Percentiles rank a stretch among this genome's conserved stretches.
These are phyloP conservation scores for Termitomyces sp. DNA, from an alignment of 768 basidiomycete species.

Conservation along the genomic window DNA sequence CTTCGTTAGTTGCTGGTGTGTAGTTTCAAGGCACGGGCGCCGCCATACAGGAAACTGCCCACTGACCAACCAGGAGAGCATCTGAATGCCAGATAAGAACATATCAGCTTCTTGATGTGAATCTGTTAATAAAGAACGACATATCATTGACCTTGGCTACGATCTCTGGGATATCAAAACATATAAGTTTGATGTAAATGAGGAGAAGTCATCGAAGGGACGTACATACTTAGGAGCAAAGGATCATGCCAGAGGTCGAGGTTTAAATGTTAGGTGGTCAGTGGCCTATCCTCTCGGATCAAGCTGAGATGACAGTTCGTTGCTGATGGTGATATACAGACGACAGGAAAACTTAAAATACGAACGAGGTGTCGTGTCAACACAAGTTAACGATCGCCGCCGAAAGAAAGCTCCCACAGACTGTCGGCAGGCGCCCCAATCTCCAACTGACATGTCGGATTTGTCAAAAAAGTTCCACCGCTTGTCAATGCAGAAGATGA, in stretches of 20 bases:
- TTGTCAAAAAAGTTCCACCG: constrained; percentile 7
- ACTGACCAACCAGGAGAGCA: too few relatives aligned
- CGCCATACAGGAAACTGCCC: not conserved
- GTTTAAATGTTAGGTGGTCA: not conserved
- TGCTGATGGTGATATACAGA: not conserved
- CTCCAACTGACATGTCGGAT: constrained; percentile 4
- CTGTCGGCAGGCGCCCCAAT: not conserved
- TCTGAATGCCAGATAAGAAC: too few relatives aligned
- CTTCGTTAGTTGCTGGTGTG: not conserved
- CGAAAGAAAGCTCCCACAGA: constrained; percentile 3
- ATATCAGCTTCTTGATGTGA: not conserved
- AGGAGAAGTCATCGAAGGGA: not conserved
- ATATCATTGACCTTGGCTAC: not conserved
- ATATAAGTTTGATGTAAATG: not conserved
- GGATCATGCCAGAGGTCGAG: not conserved
- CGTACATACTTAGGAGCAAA: not conserved
- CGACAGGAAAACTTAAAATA: not conserved
- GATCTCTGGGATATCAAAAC: not conserved
- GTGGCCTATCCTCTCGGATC: constrained; percentile 8
- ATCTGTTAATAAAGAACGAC: not conserved
- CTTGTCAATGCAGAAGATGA: not conserved
- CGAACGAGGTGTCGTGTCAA: not conserved
- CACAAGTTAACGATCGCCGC: constrained; percentile 2
- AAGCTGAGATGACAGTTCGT: constrained; percentile 4
- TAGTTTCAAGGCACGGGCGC: not conserved